A percentile compares a stretch with the other conserved stretches of the same genome.
phyloP scores from a whole-genome alignment of 768 basidiomycete species.

The Rhizopogon roseolus region DNA sequence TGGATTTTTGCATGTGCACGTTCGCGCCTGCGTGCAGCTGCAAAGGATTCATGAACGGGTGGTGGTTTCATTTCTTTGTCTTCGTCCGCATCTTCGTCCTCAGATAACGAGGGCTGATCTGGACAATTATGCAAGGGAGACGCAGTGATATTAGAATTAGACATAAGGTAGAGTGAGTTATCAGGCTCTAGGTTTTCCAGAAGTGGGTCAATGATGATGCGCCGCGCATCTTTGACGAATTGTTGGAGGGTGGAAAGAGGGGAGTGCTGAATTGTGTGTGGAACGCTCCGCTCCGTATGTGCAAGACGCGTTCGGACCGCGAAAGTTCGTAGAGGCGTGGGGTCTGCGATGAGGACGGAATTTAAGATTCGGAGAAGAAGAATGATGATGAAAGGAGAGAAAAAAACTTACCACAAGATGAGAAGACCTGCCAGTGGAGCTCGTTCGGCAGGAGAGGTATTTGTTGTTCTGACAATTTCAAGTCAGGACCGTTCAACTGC shows the following conservation, averaged over 20 bases:
- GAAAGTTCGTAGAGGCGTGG: constrained; percentile 46
- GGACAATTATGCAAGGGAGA: constrained; percentile 16
- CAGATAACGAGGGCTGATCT: constrained; percentile 22
- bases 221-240: constrained; percentile 49
- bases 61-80: constrained; percentile 2
- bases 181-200: constrained; percentile 18
- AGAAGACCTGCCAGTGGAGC: constrained; percentile 62
- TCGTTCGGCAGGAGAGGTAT: constrained; percentile 36
- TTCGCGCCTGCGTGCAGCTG: constrained; percentile 26
- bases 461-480: constrained; percentile 38
- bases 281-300: constrained; percentile 33
- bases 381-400: not conserved
- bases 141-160: constrained; percentile 21
- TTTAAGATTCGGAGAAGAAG: not conserved
- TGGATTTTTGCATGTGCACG: constrained; percentile 49
- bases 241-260: constrained; percentile 51
- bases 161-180: constrained; percentile 20
- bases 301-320: constrained; percentile 33
- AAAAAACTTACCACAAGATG: constrained; percentile 43
- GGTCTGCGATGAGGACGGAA: constrained; percentile 35
- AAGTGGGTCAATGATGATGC: constrained; percentile 45
- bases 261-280: constrained; percentile 35
- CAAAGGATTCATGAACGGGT: constrained; percentile 13
- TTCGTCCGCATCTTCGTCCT: constrained; percentile 25
- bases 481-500: constrained; percentile 27